These are phyloP conservation scores for Austroboletus eburneus DNA, from an alignment of 768 basidiomycete species.

Conservation along the genomic window DNA sequence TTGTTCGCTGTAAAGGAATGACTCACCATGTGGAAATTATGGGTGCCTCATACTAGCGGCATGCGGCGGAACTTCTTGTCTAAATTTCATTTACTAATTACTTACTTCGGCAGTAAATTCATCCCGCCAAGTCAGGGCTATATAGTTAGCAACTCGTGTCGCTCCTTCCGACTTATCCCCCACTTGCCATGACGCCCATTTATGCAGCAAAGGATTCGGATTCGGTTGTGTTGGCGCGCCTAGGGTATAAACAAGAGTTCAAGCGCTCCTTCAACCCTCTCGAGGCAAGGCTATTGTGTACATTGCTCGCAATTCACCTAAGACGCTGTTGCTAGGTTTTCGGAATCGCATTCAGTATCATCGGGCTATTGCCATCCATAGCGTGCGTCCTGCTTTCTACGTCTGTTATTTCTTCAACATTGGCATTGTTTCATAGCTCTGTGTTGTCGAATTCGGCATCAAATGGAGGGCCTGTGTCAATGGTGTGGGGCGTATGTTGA, in stretches of 20 bases:
- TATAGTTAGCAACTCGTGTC: too few relatives aligned
- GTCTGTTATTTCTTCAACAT: neutral
- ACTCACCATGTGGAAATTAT: too few relatives aligned
- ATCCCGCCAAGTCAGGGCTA: too few relatives aligned
- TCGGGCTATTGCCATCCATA: conserved; percentile 61
- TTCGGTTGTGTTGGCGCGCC: conserved; percentile 22
- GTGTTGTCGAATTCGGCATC: conserved; percentile 41
- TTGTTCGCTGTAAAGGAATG: too few relatives aligned
- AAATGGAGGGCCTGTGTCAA: conserved; percentile 43
- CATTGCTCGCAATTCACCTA: neutral
- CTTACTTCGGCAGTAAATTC: too few relatives aligned
- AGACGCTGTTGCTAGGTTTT: conserved; percentile 46
- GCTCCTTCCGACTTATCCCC: too few relatives aligned
- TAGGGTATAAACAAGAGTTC: conserved; percentile 35
- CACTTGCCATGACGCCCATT: conserved; percentile 10
- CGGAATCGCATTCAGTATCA: conserved; percentile 64
- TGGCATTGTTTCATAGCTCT: conserved; percentile 27
- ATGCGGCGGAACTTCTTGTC: too few relatives aligned
- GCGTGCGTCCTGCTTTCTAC: conserved; percentile 46
- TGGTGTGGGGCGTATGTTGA: conserved; percentile 39
- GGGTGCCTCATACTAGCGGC: too few relatives aligned
- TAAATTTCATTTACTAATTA: too few relatives aligned
- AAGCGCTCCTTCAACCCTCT: conserved; percentile 29
- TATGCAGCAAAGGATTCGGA: conserved; percentile 13
- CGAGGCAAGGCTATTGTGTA: conserved; percentile 15